Evolutionary conservation across 345 rosid species (phyloP).

Genomic region (Citrus inodora): DNA sequence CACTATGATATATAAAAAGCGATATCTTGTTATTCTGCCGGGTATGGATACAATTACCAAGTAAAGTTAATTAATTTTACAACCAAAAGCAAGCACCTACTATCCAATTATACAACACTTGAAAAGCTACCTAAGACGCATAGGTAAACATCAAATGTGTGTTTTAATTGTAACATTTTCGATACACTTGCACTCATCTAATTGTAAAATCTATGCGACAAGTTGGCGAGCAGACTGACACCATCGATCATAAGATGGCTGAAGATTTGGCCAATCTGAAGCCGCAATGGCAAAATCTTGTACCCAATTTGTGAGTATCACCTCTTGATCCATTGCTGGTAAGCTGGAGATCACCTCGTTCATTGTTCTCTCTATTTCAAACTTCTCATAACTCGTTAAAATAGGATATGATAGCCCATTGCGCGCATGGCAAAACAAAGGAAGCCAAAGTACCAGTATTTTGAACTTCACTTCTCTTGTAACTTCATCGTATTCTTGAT

Average conservation of each 20-base stretch:
- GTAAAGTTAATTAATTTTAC: no score
- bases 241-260: slow-evolving; percentile 62
- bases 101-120: neutral
- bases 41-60: no score
- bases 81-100: neutral
- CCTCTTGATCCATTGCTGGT: slow-evolving; percentile 58
- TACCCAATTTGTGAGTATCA: slow-evolving; percentile 65
- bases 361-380: slow-evolving; percentile 60
- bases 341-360: slow-evolving; percentile 52
- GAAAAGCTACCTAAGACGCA: neutral
- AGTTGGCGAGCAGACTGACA: slow-evolving; percentile 57
- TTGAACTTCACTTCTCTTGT: slow-evolving; percentile 57
- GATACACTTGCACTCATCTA: neutral
- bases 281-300: slow-evolving; percentile 54
- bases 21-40: neutral
- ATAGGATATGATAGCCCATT: slow-evolving; percentile 55
- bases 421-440: slow-evolving; percentile 59
- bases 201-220: slow-evolving; percentile 4
- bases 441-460: slow-evolving; percentile 57
- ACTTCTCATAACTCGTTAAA: slow-evolving; percentile 51
- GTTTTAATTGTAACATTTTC: neutral
- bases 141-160: neutral
- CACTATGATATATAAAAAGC: no score
- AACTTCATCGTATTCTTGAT: slow-evolving; percentile 27
- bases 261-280: slow-evolving; percentile 82